Conservation (phyloP, 225 moss, liverwort and hornwort genomes). For the Pseudoscleropodium purum region DNA sequence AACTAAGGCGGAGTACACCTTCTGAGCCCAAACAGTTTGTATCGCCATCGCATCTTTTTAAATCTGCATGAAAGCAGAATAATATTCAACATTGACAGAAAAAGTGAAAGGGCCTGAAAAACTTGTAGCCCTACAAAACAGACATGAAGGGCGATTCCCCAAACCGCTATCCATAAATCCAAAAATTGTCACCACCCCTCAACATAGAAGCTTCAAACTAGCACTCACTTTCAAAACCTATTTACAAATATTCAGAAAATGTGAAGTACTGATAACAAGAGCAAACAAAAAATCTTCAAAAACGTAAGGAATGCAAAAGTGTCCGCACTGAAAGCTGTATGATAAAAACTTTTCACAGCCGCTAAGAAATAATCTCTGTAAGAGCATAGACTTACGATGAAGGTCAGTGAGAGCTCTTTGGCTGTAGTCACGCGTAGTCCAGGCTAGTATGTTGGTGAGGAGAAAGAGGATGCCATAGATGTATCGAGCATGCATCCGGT, state of each 20-base stretch:
- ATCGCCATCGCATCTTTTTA: constrained; percentile 30
- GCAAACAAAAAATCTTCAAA: background rate
- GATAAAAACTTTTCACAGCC: background rate
- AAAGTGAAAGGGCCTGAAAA: background rate
- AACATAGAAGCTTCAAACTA: background rate
- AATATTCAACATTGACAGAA: background rate
- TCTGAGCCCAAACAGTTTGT: constrained; percentile 41
- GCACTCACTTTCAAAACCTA: background rate
- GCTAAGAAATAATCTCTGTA: background rate
- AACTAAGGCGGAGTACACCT: constrained; percentile 52
- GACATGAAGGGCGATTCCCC: background rate
- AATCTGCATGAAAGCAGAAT: constrained; percentile 11
- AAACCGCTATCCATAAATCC: background rate
- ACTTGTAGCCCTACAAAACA: background rate
- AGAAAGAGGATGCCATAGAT: constrained; percentile 79
- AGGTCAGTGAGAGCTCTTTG: constrained; percentile 47
- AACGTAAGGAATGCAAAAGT: background rate
- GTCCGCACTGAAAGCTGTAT: background rate
- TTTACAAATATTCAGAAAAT: background rate
- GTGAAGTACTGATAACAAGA: background rate
- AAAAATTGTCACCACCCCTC: background rate
- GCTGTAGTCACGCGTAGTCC: constrained; percentile 93
- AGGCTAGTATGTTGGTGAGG: constrained; percentile 63
- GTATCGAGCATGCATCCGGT: constrained; percentile 73
- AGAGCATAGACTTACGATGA: constrained; percentile 41